Evolutionary conservation across 2,329 filamentous ascomycete species (phyloP).

Genomic region (Torrubiellomyces zombiae): DNA sequence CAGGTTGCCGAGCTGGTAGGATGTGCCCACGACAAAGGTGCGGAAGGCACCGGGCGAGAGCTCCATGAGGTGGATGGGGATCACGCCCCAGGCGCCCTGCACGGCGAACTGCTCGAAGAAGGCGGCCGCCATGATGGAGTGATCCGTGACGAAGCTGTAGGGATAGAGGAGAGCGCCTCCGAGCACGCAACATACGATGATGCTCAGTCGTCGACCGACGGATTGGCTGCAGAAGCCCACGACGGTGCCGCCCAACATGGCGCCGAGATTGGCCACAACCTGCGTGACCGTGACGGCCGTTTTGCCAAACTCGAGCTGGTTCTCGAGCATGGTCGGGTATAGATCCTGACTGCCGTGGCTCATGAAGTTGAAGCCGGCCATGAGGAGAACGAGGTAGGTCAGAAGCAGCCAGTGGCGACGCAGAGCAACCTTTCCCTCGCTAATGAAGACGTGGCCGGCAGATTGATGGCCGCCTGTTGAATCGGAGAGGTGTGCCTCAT

Average conservation of each 20-base stretch:
- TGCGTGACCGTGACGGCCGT: constrained; percentile 52
- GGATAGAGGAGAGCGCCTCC: constrained; percentile 72
- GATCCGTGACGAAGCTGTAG: constrained; percentile 51
- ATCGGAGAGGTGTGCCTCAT: constrained; percentile 17
- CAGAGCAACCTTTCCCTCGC: constrained; percentile 63
- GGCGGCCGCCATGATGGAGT: constrained; percentile 56
- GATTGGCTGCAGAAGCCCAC: constrained; percentile 54
- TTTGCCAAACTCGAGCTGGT: constrained; percentile 33
- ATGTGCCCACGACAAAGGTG: constrained; percentile 57
- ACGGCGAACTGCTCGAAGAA: constrained; percentile 76
- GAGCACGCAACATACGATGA: constrained; percentile 43
- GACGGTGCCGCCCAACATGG: constrained; percentile 48
- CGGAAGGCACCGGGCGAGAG: constrained; percentile 55
- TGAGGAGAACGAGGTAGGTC: constrained; percentile 67
- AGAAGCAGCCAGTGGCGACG: constrained; percentile 68
- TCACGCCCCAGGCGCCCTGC: constrained; percentile 60
- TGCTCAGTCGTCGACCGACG: constrained; percentile 51
- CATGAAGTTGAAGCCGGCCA: constrained; percentile 91
- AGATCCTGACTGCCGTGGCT: constrained; percentile 55
- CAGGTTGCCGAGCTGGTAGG: constrained; percentile 66
- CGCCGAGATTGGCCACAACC: constrained; percentile 55
- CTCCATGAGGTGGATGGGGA: constrained; percentile 68
- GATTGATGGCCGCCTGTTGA: constrained; percentile 16
- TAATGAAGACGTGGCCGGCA: constrained; percentile 43
- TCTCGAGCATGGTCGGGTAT: constrained; percentile 42